Evolutionary conservation across 768 basidiomycete species (phyloP).

Genomic region (Lentinula sp.): DNA sequence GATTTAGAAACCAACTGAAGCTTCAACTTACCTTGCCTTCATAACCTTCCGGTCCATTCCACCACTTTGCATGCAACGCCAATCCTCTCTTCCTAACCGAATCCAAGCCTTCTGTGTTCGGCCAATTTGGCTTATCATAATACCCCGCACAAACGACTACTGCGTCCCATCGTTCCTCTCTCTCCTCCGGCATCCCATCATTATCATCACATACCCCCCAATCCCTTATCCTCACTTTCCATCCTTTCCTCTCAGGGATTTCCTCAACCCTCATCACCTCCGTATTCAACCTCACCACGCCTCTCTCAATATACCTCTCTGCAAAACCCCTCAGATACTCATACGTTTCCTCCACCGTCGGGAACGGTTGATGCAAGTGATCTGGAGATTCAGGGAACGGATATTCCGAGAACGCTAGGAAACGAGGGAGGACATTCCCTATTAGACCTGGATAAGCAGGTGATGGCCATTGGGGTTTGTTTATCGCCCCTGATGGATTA

Average conservation of each 20-base stretch:
- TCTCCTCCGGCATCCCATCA: constrained; percentile 1
- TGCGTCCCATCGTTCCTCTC: constrained; percentile 41
- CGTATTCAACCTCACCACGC: constrained; percentile 29
- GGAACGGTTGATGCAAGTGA: too few relatives aligned
- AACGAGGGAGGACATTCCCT: constrained; percentile 36
- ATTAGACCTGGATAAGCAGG: constrained; percentile 42
- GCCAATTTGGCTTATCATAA: constrained; percentile 41
- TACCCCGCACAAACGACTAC: constrained; percentile 29
- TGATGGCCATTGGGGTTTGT: constrained; percentile 33
- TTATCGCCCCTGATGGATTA: not conserved
- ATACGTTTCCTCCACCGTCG: constrained; percentile 22
- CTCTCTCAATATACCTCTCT: constrained; percentile 18
- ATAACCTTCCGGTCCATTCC: constrained; percentile 31
- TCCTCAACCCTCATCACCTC: constrained; percentile 36
- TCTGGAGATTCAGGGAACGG: too few relatives aligned
- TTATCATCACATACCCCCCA: constrained; percentile 17
- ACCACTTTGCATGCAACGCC: constrained; percentile 34
- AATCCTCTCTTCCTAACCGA: constrained; percentile 24
- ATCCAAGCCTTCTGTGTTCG: constrained; percentile 34
- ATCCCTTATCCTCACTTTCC: constrained; percentile 32
- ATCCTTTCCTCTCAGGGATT: constrained; percentile 20
- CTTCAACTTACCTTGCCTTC: constrained; percentile 17
- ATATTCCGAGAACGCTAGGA: too few relatives aligned
- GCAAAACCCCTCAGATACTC: constrained; percentile 30
- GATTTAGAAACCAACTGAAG: too few relatives aligned